These are phyloP conservation scores for Thraustochytrium sp. DNA, from an alignment of 352 stramenopile species.

Conservation along the genomic window DNA sequence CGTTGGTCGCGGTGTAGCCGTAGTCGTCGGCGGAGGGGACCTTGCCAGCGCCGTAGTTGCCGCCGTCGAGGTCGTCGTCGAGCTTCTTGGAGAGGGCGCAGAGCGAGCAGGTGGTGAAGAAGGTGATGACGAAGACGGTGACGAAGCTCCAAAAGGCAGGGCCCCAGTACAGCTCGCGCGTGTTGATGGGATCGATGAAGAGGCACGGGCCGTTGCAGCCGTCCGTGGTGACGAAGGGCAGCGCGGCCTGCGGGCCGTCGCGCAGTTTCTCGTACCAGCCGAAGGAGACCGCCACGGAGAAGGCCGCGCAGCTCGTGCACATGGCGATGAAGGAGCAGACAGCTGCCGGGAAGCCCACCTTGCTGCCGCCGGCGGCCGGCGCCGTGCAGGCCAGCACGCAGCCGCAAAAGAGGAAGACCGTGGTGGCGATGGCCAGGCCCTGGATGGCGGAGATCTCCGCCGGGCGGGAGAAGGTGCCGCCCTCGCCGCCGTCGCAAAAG, in stretches of 20 bases:
- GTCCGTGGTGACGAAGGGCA: neutral
- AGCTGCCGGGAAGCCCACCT: neutral
- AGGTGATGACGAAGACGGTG: constrained; percentile 24
- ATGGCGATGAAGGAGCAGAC: neutral
- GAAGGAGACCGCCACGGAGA: neutral
- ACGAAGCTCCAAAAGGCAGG: constrained; percentile 10
- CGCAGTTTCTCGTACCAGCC: constrained; percentile 14
- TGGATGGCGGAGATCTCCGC: neutral
- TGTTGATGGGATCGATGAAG: neutral
- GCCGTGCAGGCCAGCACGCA: neutral
- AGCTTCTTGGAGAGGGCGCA: neutral
- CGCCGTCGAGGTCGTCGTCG: constrained; percentile 6
- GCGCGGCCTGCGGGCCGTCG: neutral
- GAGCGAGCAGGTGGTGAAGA: neutral
- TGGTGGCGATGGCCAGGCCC: neutral
- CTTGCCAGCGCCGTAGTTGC: neutral
- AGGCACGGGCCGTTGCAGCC: neutral
- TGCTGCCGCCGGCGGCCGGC: neutral
- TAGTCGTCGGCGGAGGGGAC: neutral
- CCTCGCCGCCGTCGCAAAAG: constrained; percentile 13
- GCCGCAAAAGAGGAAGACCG: neutral
- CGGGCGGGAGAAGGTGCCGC: neutral
- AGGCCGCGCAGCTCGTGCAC: constrained; percentile 7
- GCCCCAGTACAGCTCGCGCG: neutral
- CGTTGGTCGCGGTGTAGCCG: neutral